Evolutionary conservation across 148 eudicot genomes (phyloP).

Genomic region (Camellia lanceoleosa): DNA sequence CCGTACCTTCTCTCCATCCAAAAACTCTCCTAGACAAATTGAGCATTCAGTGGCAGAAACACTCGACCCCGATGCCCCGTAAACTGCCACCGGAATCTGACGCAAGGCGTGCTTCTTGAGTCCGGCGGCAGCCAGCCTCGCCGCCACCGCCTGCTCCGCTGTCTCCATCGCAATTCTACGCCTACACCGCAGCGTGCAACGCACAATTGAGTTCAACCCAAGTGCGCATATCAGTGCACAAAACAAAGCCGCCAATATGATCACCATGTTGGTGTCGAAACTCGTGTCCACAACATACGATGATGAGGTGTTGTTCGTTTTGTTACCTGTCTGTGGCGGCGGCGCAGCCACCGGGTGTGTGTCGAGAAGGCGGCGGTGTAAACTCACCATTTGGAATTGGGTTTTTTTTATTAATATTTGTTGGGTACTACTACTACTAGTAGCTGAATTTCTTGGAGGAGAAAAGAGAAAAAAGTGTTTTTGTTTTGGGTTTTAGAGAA

Average conservation of each 20-base stretch:
- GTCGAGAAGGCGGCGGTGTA: conserved; percentile 15
- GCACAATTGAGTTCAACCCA: conserved; percentile 46
- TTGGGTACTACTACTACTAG: too few species aligned
- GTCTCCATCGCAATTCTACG: conserved; percentile 21
- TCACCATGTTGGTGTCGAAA: conserved; percentile 53
- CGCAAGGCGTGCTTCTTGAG: conserved; percentile 41
- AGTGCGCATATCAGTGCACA: conserved; percentile 48
- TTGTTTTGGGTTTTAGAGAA: neutral
- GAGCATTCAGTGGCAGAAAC: conserved; percentile 42
- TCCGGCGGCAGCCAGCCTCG: conserved; percentile 23
- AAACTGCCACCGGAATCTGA: conserved; percentile 35
- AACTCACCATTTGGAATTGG: neutral
- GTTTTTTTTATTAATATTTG: too few species aligned
- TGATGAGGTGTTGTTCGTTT: conserved; percentile 4
- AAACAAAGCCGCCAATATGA: conserved; percentile 48
- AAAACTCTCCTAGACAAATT: conserved; percentile 60
- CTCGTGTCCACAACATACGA: conserved; percentile 12
- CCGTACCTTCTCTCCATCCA: conserved; percentile 55
- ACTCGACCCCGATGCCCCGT: conserved; percentile 19
- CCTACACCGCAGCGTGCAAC: conserved; percentile 37
- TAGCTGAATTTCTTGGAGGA: neutral
- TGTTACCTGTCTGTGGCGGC: conserved; percentile 19
- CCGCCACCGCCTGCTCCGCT: conserved; percentile 15
- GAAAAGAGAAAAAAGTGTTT: neutral
- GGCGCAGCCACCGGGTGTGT: neutral